phyloP scores from a whole-genome alignment of 805 yeast species.

The Kockiozyma suomiensis region DNA sequence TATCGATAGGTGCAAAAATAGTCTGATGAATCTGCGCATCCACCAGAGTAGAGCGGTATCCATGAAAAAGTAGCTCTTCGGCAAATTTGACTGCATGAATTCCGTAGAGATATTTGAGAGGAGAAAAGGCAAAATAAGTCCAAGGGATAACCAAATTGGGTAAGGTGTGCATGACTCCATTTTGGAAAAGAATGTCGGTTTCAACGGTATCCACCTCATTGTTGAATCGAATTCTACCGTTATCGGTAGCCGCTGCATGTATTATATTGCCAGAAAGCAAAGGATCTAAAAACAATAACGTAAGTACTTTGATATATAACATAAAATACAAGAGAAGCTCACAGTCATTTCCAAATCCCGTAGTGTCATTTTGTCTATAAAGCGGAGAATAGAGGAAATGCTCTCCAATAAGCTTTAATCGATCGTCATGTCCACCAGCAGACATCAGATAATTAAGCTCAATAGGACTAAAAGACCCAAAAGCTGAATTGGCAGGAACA shows the following conservation, averaged over 20 bases:
- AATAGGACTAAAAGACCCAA: slow-evolving; percentile 20
- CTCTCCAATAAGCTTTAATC: slow-evolving; percentile 23
- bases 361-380: slow-evolving; percentile 31
- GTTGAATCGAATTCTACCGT: slow-evolving; percentile 22
- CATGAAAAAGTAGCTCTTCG: slow-evolving; percentile 26
- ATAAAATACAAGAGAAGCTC: background rate
- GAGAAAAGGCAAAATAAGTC: slow-evolving; percentile 26
- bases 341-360: slow-evolving; percentile 22
- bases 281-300: slow-evolving; percentile 10
- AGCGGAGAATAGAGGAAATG: slow-evolving; percentile 28
- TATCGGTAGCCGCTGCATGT: slow-evolving; percentile 2
- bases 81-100: slow-evolving; percentile 21
- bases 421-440: slow-evolving; percentile 26
- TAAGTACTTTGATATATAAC: background rate
- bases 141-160: slow-evolving; percentile 23
- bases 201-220: slow-evolving; percentile 15
- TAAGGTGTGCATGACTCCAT: slow-evolving; percentile 29
- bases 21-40: slow-evolving; percentile 20
- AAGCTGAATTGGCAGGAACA: slow-evolving; percentile 28
- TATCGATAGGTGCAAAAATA: slow-evolving; percentile 29
- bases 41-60: slow-evolving; percentile 7
- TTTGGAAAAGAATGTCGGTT: slow-evolving; percentile 25
- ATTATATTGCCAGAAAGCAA: slow-evolving; percentile 19
- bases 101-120: slow-evolving; percentile 29
- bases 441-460: slow-evolving; percentile 29